Conservation (phyloP, 2,329 filamentous ascomycete species). For the Lomentospora prolificans region DNA sequence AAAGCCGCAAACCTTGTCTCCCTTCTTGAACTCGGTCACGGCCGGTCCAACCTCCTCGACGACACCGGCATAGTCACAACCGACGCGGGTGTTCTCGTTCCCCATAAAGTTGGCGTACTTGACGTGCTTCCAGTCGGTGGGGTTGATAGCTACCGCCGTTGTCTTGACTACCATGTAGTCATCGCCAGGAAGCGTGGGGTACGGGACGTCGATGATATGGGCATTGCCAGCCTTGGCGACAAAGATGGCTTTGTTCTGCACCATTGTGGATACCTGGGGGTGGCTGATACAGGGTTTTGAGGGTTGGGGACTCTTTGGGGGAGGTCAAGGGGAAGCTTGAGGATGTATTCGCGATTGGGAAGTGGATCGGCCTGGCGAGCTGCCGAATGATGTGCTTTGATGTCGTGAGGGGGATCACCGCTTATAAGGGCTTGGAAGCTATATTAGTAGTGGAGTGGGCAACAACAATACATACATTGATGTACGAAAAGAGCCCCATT, state of each 20-base stretch:
- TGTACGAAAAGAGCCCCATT: too few species aligned
- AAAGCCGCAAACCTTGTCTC: conserved; percentile 34
- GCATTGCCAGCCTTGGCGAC: conserved; percentile 12
- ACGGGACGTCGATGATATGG: conserved; percentile 19
- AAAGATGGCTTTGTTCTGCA: conserved; percentile 6
- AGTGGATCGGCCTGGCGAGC: too few species aligned
- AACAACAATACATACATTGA: too few species aligned
- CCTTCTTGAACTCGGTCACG: conserved; percentile 34
- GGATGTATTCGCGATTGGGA: too few species aligned
- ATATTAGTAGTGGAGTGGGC: too few species aligned
- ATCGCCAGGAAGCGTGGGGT: conserved; percentile 14
- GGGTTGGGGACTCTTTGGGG: too few species aligned
- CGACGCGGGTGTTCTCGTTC: conserved; percentile 18
- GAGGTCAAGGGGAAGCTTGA: too few species aligned
- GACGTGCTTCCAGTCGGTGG: conserved; percentile 25
- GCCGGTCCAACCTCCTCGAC: conserved; percentile 34
- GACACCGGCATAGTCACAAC: conserved; percentile 37
- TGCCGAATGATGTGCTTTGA: too few species aligned
- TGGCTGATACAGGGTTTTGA: too few species aligned
- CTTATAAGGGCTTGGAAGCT: not conserved
- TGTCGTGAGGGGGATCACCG: not conserved
- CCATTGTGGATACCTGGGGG: conserved; percentile 3
- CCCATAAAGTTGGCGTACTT: conserved; percentile 14
- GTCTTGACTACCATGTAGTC: conserved; percentile 25
- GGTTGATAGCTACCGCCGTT: conserved; percentile 26